A percentile compares a stretch with the other conserved stretches of the same genome.
Conservation (phyloP, 2,329 filamentous ascomycete species). For the Botrytis fragariae region DNA sequence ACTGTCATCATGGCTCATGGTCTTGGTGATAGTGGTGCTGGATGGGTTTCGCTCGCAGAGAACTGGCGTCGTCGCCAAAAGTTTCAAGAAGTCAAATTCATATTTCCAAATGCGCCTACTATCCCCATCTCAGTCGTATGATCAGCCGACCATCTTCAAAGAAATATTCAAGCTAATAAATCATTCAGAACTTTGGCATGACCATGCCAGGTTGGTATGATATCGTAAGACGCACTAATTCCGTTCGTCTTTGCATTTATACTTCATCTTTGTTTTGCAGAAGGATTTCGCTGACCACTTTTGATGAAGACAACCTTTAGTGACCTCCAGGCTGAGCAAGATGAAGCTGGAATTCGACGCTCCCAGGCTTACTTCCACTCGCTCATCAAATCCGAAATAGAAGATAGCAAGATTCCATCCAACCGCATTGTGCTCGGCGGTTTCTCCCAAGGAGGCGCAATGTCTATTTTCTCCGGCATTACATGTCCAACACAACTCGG, state of each 20-base stretch:
- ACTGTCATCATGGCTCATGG: slow-evolving; percentile 95
- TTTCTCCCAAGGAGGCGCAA: slow-evolving; percentile 84
- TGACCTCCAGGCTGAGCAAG: slow-evolving; percentile 51
- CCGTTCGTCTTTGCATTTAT: slow-evolving; percentile 29
- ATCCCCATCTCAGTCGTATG: slow-evolving; percentile 80
- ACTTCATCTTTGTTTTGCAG: neutral
- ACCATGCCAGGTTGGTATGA: slow-evolving; percentile 88
- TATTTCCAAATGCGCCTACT: slow-evolving; percentile 84
- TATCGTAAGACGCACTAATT: slow-evolving; percentile 52
- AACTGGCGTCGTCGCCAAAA: slow-evolving; percentile 78
- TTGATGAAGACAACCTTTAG: slow-evolving; percentile 43
- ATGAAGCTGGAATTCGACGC: slow-evolving; percentile 70
- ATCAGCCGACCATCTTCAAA: neutral
- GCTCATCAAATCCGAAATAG: slow-evolving; percentile 76
- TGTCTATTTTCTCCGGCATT: slow-evolving; percentile 77
- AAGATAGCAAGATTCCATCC: slow-evolving; percentile 71
- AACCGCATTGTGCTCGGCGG: slow-evolving; percentile 83
- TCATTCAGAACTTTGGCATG: slow-evolving; percentile 66
- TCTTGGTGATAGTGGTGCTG: slow-evolving; percentile 77
- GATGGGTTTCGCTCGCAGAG: slow-evolving; percentile 80
- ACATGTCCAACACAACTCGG: slow-evolving; percentile 71
- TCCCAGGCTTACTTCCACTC: slow-evolving; percentile 74
- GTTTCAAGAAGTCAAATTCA: slow-evolving; percentile 87
- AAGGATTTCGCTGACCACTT: neutral
- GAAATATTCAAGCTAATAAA: slow-evolving; percentile 16